Evolutionary conservation across 2,329 filamentous ascomycete genomes (phyloP).

Genomic region (Teratosphaeriaceae sp.): DNA sequence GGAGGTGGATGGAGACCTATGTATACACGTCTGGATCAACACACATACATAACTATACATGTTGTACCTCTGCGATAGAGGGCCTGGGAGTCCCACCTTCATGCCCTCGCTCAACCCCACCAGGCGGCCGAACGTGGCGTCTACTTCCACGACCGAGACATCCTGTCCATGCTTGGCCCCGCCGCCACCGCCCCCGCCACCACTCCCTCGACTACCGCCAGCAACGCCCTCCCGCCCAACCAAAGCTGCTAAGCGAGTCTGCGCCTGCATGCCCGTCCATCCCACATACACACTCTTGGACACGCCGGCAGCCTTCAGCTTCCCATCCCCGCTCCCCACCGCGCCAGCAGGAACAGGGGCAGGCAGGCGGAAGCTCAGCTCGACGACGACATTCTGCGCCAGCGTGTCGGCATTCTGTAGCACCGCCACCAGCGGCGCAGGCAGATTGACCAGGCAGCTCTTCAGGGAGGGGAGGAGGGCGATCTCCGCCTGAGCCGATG

Average conservation of each 20-base stretch:
- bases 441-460: constrained; percentile 92
- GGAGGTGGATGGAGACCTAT: constrained; percentile 68
- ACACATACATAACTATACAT: too few species aligned
- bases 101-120: constrained; percentile 75
- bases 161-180: constrained; percentile 75
- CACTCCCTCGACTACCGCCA: constrained; percentile 39
- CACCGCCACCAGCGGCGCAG: constrained; percentile 72
- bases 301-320: constrained; percentile 32
- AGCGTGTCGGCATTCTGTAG: constrained; percentile 87
- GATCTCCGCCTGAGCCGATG: constrained; percentile 33
- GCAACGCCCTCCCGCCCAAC: constrained; percentile 65
- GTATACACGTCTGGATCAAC: too few species aligned
- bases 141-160: constrained; percentile 71
- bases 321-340: too few species aligned
- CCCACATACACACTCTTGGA: constrained; percentile 77
- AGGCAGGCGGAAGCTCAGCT: constrained; percentile 68
- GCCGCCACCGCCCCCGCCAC: constrained; percentile 36
- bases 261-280: constrained; percentile 98
- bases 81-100: constrained; percentile 50
- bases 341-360: constrained; percentile 42
- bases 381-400: constrained; percentile 92
- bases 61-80: constrained; percentile 22
- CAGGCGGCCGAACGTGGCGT: constrained; percentile 72
- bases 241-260: constrained; percentile 67
- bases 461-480: constrained; percentile 74